These are phyloP conservation scores for Lentinula sp. DNA, from an alignment of 768 basidiomycete species.

Conservation along the genomic window DNA sequence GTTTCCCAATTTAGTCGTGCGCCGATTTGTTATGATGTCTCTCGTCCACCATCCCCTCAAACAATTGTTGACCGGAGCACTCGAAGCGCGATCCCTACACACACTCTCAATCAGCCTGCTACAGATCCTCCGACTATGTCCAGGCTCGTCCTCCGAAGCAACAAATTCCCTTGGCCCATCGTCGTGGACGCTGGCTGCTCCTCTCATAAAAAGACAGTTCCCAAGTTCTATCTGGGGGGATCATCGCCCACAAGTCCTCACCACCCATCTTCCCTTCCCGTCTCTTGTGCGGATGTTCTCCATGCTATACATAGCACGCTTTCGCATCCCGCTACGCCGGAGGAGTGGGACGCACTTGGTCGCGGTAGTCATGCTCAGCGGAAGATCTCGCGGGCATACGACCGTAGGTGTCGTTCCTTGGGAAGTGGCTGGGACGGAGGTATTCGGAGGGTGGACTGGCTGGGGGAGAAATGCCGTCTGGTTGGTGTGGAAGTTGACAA, in stretches of 20 bases:
- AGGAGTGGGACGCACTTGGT: slow-evolving; percentile 61
- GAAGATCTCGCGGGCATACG: slow-evolving; percentile 54
- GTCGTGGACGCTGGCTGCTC: slow-evolving; percentile 26
- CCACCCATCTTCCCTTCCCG: slow-evolving; percentile 12
- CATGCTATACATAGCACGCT: slow-evolving; percentile 54
- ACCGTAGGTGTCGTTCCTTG: slow-evolving; percentile 51
- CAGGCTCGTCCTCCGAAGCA: slow-evolving; percentile 45
- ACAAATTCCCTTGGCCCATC: slow-evolving; percentile 59
- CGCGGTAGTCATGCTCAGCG: slow-evolving; percentile 50
- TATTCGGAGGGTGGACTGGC: slow-evolving; percentile 60
- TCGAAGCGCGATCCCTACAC: slow-evolving; percentile 45
- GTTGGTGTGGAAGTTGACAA: slow-evolving; percentile 55
- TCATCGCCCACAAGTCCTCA: slow-evolving; percentile 9
- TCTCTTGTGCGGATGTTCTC: slow-evolving; percentile 61
- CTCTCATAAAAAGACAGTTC: slow-evolving; percentile 16
- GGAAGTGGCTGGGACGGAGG: slow-evolving; percentile 66
- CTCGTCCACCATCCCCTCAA: slow-evolving; percentile 48
- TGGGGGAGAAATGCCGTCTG: slow-evolving; percentile 55
- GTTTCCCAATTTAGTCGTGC: slow-evolving; percentile 49
- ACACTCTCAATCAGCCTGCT: slow-evolving; percentile 55
- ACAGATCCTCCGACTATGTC: slow-evolving; percentile 53
- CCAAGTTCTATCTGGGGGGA: slow-evolving; percentile 19
- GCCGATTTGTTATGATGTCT: slow-evolving; percentile 57
- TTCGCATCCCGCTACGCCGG: slow-evolving; percentile 45
- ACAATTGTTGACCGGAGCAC: slow-evolving; percentile 55